Percentiles rank a stretch among this genome's conserved stretches.
Evolutionary conservation across 2,329 filamentous ascomycete genomes (phyloP).

Genomic region (Fonsecaea multimorphosa): DNA sequence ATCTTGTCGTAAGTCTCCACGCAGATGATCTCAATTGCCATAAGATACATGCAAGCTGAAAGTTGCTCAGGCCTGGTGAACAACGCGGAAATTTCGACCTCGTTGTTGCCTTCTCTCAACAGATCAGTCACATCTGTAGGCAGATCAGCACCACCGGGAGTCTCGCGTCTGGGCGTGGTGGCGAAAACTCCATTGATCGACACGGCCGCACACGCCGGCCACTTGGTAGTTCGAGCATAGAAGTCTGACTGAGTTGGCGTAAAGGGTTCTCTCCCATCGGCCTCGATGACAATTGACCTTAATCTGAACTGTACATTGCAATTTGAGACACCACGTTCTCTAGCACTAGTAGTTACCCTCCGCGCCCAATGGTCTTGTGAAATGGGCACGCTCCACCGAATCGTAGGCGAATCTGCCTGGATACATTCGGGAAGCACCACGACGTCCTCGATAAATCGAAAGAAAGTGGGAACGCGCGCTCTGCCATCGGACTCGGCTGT

Average conservation of each 20-base stretch:
- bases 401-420: conserved; percentile 39
- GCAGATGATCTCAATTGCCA: conserved; percentile 74
- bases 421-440: conserved; percentile 43
- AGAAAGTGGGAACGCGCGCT: conserved; percentile 38
- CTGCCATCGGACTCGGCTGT: too few relatives aligned
- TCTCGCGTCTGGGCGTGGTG: conserved; percentile 51
- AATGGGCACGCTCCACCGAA: conserved; percentile 48
- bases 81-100: conserved; percentile 60
- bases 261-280: background rate
- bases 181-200: conserved; percentile 63
- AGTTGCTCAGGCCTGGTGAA: conserved; percentile 43
- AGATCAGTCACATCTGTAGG: conserved; percentile 74
- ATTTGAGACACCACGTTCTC: conserved; percentile 49
- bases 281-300: conserved; percentile 61
- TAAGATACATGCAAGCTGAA: conserved; percentile 51
- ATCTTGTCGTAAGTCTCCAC: conserved; percentile 55
- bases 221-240: conserved; percentile 65
- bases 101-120: conserved; percentile 66
- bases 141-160: conserved; percentile 71
- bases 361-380: conserved; percentile 37
- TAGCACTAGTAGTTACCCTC: conserved; percentile 36
- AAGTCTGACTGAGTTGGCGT: conserved; percentile 13
- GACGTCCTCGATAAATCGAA: conserved; percentile 47
- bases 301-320: conserved; percentile 70
- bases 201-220: conserved; percentile 74